Conservation (phyloP, 2,329 filamentous ascomycete genomes). For the Aspergillus fumigatiaffinis region DNA sequence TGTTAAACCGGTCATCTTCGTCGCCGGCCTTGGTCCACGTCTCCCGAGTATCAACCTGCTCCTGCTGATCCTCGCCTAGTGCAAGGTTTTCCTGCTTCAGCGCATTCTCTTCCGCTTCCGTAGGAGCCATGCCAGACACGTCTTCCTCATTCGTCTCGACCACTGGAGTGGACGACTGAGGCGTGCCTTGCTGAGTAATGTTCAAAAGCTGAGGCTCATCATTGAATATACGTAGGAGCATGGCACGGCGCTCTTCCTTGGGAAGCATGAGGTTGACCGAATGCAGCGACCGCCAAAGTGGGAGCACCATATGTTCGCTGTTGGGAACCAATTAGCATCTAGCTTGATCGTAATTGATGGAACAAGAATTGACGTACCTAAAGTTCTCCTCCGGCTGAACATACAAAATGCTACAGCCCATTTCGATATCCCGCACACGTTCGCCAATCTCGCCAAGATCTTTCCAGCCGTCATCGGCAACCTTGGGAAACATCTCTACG, state of each 20-base stretch:
- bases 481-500: constrained; percentile 94
- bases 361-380: constrained; percentile 35
- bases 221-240: constrained; percentile 87
- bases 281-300: constrained; percentile 88
- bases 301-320: constrained; percentile 78
- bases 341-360: constrained; percentile 8
- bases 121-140: constrained; percentile 11
- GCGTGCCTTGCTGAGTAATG: constrained; percentile 23
- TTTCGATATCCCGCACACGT: constrained; percentile 70
- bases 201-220: constrained; percentile 82
- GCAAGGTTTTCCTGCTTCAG: constrained; percentile 38
- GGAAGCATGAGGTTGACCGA: constrained; percentile 96
- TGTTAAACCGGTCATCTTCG: constrained; percentile 46
- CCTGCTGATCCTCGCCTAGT: constrained; percentile 39
- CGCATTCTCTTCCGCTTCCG: constrained; percentile 31
- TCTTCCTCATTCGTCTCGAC: constrained; percentile 11
- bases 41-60: constrained; percentile 38
- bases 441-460: constrained; percentile 84
- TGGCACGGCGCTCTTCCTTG: constrained; percentile 90
- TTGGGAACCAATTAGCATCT: background rate
- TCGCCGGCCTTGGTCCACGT: constrained; percentile 43
- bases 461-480: constrained; percentile 69
- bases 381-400: constrained; percentile 69
- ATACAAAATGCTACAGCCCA: constrained; percentile 88
- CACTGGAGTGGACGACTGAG: constrained; percentile 14